phyloP scores from a whole-genome alignment of 306 rosid genomes.

The Castanospermum australe region DNA sequence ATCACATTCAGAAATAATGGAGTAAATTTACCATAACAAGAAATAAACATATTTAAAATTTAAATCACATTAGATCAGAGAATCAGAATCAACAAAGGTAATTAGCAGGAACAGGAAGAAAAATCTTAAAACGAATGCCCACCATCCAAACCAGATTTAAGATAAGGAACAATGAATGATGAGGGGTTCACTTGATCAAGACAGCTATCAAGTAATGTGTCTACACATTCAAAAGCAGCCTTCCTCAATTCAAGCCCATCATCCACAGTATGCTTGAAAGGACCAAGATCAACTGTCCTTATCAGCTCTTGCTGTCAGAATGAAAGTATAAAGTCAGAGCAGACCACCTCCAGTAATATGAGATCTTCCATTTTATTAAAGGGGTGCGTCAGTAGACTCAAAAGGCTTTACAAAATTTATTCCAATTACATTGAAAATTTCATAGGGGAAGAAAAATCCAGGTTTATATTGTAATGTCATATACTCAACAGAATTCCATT shows the following conservation, averaged over 20 bases:
- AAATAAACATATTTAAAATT: background rate
- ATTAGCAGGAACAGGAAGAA: background rate
- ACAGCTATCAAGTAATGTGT: slow-evolving; percentile 94
- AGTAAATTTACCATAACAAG: background rate
- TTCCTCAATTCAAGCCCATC: slow-evolving; percentile 99
- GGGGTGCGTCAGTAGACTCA: background rate
- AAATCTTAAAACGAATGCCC: slow-evolving; percentile 28
- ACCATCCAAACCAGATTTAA: slow-evolving; percentile 97
- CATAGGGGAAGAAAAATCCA: background rate
- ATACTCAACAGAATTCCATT: background rate
- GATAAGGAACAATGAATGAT: slow-evolving; percentile 92
- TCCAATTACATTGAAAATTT: background rate
- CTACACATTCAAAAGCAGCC: slow-evolving; percentile 99
- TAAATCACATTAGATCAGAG: slow-evolving; percentile 3
- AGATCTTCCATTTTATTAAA: background rate
- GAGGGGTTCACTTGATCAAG: slow-evolving; percentile 99
- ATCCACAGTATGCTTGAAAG: slow-evolving; percentile 98
- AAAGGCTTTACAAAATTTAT: background rate
- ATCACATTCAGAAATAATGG: background rate
- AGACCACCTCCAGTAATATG: slow-evolving; percentile 4
- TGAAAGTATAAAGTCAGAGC: slow-evolving; percentile 21
- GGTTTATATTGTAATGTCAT: background rate
- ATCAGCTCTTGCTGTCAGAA: slow-evolving; percentile 88
- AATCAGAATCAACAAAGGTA: slow-evolving; percentile 22
- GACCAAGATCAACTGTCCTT: slow-evolving; percentile 98